Conservation (phyloP, 805 yeast genomes). For the Ogataea glucozyma region DNA sequence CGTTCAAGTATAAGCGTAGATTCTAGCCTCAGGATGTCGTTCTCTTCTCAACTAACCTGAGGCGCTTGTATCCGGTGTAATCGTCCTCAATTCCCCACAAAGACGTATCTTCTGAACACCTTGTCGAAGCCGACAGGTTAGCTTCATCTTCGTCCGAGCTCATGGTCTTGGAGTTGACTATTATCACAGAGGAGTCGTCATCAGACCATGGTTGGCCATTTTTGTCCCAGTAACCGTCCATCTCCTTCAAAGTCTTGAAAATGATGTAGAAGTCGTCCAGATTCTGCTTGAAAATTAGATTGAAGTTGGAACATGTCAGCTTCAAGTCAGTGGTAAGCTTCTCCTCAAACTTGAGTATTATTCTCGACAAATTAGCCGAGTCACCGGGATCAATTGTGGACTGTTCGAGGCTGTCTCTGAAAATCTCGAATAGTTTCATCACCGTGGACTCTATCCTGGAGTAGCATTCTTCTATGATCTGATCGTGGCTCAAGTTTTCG, state of each 20-base stretch:
- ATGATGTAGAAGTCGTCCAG: slow-evolving; percentile 32
- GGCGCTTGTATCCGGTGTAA: slow-evolving; percentile 17
- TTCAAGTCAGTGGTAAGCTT: slow-evolving; percentile 26
- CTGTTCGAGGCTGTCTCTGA: slow-evolving; percentile 11
- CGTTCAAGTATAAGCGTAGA: too few species aligned
- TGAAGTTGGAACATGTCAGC: slow-evolving; percentile 25
- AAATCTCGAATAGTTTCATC: slow-evolving; percentile 14
- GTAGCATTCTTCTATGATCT: slow-evolving; percentile 25
- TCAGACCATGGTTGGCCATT: slow-evolving; percentile 5
- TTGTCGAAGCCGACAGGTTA: slow-evolving; percentile 5
- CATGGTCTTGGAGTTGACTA: slow-evolving; percentile 16
- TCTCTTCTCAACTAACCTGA: slow-evolving; percentile 22
- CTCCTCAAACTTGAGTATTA: slow-evolving; percentile 21
- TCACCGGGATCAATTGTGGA: slow-evolving; percentile 16
- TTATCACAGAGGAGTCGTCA: slow-evolving; percentile 10
- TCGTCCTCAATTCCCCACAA: slow-evolving; percentile 17
- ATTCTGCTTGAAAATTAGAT: slow-evolving; percentile 26
- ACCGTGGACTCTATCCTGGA: slow-evolving; percentile 23
- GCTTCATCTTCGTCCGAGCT: slow-evolving; percentile 15
- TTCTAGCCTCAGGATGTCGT: slow-evolving; percentile 1
- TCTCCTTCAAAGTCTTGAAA: slow-evolving; percentile 28
- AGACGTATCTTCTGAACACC: slow-evolving; percentile 4
- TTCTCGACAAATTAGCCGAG: slow-evolving; percentile 14
- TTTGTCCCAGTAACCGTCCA: slow-evolving; percentile 15
- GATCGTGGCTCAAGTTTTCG: slow-evolving; percentile 16